A percentile compares a stretch with the other conserved stretches of the same genome.
These are phyloP conservation scores for Triticum monococcum DNA, from an alignment of 176 grass and related monocot species.

Conservation along the genomic window DNA sequence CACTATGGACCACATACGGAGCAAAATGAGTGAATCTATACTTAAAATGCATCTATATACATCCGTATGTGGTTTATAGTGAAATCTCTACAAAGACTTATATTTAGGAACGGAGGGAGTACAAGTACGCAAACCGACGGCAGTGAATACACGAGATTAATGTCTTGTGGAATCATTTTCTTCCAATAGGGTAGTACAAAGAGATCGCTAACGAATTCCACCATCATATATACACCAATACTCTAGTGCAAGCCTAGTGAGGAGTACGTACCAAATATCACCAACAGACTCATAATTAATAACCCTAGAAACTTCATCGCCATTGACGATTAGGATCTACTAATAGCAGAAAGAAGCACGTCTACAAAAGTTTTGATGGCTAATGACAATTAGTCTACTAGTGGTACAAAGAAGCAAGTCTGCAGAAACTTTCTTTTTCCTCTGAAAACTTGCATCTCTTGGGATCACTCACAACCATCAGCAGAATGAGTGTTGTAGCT, in stretches of 20 bases:
- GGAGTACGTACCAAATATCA: background rate
- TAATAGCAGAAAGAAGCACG: background rate
- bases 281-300: background rate
- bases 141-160: background rate
- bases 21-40: no score
- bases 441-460: background rate
- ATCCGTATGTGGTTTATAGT: no score
- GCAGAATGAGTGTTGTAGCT: background rate
- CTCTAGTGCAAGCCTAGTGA: background rate
- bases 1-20: no score
- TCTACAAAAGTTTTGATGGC: no score
- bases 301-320: background rate
- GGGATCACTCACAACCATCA: background rate
- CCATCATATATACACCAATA: conserved; percentile 1
- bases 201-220: background rate
- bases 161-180: background rate
- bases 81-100: no score
- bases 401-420: no score
- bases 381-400: no score
- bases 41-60: no score
- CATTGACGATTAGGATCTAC: background rate
- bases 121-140: background rate
- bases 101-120: no score
- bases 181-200: background rate
- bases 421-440: no score